phyloP scores from a whole-genome alignment of 1,284 basidiomycete species.

The Cystobasidiaceae sp. region DNA sequence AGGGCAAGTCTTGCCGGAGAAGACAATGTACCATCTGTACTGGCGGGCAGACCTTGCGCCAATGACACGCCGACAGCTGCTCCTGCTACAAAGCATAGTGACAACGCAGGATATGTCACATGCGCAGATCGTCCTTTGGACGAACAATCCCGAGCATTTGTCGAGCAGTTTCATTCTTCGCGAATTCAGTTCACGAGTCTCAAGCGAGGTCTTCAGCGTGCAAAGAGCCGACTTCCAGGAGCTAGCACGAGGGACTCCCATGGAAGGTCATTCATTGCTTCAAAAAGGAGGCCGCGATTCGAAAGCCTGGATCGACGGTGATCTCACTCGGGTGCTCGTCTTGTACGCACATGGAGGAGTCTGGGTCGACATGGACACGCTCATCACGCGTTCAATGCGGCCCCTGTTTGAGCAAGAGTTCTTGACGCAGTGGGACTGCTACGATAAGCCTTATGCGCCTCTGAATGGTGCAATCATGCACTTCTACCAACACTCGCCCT shows the following conservation, averaged over 20 bases:
- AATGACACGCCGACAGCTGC: constrained; percentile 72
- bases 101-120: constrained; percentile 69
- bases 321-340: constrained; percentile 73
- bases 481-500: constrained; percentile 78
- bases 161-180: constrained; percentile 58
- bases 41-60: constrained; percentile 78
- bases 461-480: constrained; percentile 91
- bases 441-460: constrained; percentile 78
- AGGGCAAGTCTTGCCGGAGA: constrained; percentile 50
- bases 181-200: constrained; percentile 60
- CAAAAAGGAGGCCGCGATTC: constrained; percentile 55
- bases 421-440: constrained; percentile 88
- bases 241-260: constrained; percentile 67
- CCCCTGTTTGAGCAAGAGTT: constrained; percentile 85
- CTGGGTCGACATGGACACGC: constrained; percentile 93
- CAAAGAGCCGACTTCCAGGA: constrained; percentile 60
- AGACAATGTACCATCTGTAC: constrained; percentile 72
- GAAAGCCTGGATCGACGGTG: constrained; percentile 89
- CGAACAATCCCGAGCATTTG: constrained; percentile 58
- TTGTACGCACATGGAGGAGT: constrained; percentile 85
- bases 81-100: constrained; percentile 82
- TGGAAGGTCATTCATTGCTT: constrained; percentile 61
- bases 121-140: constrained; percentile 74
- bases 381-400: constrained; percentile 73
- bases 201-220: constrained; percentile 61